Evolutionary conservation across 345 rosid genomes (phyloP).

Genomic region (Sapria himalayana): DNA sequence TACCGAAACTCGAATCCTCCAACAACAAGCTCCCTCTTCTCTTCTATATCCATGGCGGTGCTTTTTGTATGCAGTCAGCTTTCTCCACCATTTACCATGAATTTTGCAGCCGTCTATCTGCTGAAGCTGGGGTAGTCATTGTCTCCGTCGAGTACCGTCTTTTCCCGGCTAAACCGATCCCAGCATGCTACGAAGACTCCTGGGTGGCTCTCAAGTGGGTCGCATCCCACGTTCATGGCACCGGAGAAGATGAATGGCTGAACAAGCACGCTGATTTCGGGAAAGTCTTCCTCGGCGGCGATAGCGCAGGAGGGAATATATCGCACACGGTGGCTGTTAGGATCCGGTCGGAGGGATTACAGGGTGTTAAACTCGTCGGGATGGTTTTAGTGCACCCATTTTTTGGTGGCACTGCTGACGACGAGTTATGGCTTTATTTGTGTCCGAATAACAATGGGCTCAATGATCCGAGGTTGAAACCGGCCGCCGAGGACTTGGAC

Average conservation of each 20-base stretch:
- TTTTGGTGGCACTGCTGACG: constrained; percentile 20
- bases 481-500: constrained; percentile 12
- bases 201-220: constrained; percentile 25
- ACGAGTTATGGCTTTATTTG: constrained; percentile 4
- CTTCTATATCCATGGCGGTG: constrained; percentile 30
- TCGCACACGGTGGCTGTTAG: constrained; percentile 24
- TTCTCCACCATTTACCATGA: constrained; percentile 9
- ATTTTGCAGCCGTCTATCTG: constrained; percentile 11
- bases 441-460: constrained; percentile 11
- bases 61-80: constrained; percentile 21
- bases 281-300: constrained; percentile 17
- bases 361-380: constrained; percentile 27
- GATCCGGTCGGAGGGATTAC: constrained; percentile 21
- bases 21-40: constrained; percentile 16
- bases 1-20: constrained; percentile 11
- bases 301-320: constrained; percentile 28
- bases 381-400: constrained; percentile 34
- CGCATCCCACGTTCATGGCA: constrained; percentile 10
- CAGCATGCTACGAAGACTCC: constrained; percentile 19
- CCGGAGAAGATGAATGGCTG: constrained; percentile 14
- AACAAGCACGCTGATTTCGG: constrained; percentile 14
- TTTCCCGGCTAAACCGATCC: constrained; percentile 26
- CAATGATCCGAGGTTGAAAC: constrained; percentile 12
- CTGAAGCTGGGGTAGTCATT: constrained; percentile 12
- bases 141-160: constrained; percentile 25